phyloP scores from a whole-genome alignment of 257 asterid genomes.

The Solanum corneliomulleri region DNA sequence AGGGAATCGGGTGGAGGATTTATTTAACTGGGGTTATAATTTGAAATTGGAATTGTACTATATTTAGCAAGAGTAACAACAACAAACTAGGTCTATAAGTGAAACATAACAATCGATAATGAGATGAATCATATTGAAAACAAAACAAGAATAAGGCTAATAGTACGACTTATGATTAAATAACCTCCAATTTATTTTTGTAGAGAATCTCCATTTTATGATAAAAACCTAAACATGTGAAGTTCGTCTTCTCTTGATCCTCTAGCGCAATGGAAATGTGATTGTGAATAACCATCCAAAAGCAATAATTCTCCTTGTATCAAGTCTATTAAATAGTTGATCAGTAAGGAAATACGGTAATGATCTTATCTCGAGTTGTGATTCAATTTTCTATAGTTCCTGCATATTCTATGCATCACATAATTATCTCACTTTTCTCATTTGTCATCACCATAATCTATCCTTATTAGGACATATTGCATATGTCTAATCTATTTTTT shows the following conservation, averaged over 20 bases:
- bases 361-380: not conserved
- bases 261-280: not conserved
- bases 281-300: not conserved
- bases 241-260: not conserved
- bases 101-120: not conserved
- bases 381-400: not conserved
- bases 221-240: not conserved
- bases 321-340: not conserved
- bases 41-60: too few relatives aligned
- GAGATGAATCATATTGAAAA: not conserved
- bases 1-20: not conserved
- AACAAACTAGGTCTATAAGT: not conserved
- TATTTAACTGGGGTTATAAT: not conserved
- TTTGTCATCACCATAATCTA: too few relatives aligned
- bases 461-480: too few relatives aligned
- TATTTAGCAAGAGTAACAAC: not conserved
- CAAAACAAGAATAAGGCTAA: not conserved
- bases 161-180: not conserved
- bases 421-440: too few relatives aligned
- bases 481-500: too few relatives aligned
- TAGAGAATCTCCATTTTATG: not conserved
- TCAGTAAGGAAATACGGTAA: not conserved
- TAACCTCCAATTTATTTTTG: too few relatives aligned
- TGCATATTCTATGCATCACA: too few relatives aligned
- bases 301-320: not conserved